phyloP scores from a whole-genome alignment of 1,284 basidiomycete genomes.

The Ceratobasidium sp. region DNA sequence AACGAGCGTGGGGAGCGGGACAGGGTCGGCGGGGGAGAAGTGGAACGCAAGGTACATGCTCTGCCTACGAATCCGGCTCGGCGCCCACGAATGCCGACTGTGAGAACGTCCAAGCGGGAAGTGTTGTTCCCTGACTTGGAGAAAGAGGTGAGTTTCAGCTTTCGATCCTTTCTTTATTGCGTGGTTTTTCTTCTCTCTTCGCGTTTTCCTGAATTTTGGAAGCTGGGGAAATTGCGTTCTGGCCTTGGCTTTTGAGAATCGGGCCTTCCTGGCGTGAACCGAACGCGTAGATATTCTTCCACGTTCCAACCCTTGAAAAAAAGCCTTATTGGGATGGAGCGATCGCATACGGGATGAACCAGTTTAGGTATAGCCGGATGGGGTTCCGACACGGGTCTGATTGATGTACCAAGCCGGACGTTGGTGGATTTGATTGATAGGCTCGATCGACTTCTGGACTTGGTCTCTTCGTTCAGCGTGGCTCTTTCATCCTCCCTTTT shows the following conservation, averaged over 20 bases:
- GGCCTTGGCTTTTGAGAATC: conserved; percentile 1
- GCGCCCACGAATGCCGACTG: conserved; percentile 2
- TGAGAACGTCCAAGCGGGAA: conserved; percentile 23
- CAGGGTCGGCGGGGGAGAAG: neutral
- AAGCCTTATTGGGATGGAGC: no score
- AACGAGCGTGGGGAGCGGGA: neutral
- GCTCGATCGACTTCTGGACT: neutral
- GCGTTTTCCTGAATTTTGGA: neutral
- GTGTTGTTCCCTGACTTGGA: conserved; percentile 33
- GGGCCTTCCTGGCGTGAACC: neutral
- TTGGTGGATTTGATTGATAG: conserved; percentile 3
- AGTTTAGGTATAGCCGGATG: conserved; percentile 19
- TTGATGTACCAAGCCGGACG: conserved; percentile 19
- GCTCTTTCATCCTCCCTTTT: neutral
- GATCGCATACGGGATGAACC: neutral
- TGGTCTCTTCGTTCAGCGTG: neutral
- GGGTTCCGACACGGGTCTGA: conserved; percentile 13
- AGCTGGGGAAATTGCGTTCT: no score
- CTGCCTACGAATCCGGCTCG: conserved; percentile 17
- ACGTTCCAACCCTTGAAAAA: no score
- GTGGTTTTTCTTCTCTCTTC: neutral
- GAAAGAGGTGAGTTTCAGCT: conserved; percentile 30
- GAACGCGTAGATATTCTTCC: no score
- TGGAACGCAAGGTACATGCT: conserved; percentile 17
- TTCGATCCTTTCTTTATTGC: no score